Conservation (phyloP, 768 basidiomycete genomes). For the Phaffia tasmanica region DNA sequence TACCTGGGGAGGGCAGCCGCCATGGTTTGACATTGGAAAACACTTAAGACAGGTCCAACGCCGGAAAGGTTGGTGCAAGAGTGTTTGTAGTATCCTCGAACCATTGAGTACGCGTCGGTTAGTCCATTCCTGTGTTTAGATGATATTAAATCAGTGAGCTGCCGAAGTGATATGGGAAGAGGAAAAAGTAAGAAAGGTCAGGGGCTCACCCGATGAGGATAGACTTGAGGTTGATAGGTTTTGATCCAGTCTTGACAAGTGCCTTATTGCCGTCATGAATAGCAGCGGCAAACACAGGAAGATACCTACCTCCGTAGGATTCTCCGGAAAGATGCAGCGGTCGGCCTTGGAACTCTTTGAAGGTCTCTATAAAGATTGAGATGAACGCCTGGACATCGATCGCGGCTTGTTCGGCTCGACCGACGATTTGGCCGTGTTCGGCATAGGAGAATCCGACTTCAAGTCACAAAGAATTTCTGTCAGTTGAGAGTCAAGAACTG, state of each 20-base stretch:
- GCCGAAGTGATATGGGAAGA: conserved; percentile 7
- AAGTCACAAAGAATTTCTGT: conserved; percentile 29
- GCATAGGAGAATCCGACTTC: conserved; percentile 64
- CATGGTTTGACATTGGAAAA: conserved; percentile 50
- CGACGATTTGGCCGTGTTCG: conserved; percentile 56
- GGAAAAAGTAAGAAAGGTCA: conserved; percentile 2
- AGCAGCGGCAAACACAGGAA: conserved; percentile 54
- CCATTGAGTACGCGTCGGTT: conserved; percentile 7
- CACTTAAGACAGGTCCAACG: conserved; percentile 43
- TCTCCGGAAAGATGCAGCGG: conserved; percentile 62
- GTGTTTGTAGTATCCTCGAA: conserved; percentile 21
- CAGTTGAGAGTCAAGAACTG: neutral
- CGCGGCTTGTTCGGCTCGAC: conserved; percentile 70
- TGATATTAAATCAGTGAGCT: conserved; percentile 30
- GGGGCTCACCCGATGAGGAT: conserved; percentile 54
- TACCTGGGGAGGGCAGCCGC: conserved; percentile 34
- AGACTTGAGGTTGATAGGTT: conserved; percentile 54
- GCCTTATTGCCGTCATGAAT: conserved; percentile 60
- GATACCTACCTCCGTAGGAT: conserved; percentile 54
- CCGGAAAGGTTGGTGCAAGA: conserved; percentile 41
- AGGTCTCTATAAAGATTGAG: conserved; percentile 47
- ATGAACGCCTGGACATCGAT: conserved; percentile 64
- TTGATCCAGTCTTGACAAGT: conserved; percentile 46
- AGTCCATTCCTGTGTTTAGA: conserved; percentile 27
- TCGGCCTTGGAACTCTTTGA: conserved; percentile 57